A percentile compares a stretch with the other conserved stretches of the same genome.
These are phyloP conservation scores for Cryptococcus hybrid DNA, from an alignment of 1,284 basidiomycete species.

Conservation along the genomic window DNA sequence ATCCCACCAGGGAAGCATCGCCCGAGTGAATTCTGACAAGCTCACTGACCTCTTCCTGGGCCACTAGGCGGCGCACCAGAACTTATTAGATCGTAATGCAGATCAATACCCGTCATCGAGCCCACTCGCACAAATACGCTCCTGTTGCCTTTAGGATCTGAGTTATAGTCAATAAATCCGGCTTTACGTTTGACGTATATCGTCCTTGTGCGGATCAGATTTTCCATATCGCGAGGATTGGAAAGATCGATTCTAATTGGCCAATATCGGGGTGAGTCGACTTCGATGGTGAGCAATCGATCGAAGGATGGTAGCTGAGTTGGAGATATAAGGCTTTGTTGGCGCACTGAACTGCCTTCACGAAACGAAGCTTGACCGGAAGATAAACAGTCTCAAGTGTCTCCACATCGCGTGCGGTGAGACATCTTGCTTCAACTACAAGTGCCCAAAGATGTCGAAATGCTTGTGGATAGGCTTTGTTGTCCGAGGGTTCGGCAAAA, in stretches of 20 bases:
- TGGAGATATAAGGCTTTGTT: constrained; percentile 79
- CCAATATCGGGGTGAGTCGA: constrained; percentile 94
- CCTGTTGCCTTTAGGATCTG: constrained; percentile 87
- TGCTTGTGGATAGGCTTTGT: constrained; percentile 87
- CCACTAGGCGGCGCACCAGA: constrained; percentile 61
- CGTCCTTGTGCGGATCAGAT: constrained; percentile 71
- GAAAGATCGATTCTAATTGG: constrained; percentile 77
- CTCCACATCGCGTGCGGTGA: constrained; percentile 87
- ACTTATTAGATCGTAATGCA: constrained; percentile 75
- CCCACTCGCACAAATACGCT: constrained; percentile 79
- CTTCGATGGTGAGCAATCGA: constrained; percentile 70
- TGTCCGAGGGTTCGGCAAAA: constrained; percentile 77
- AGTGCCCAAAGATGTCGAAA: constrained; percentile 94
- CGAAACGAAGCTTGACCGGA: constrained; percentile 78
- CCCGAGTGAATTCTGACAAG: constrained; percentile 83
- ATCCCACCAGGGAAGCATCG: constrained; percentile 68
- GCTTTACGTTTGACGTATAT: constrained; percentile 89
- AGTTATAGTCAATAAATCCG: constrained; percentile 86
- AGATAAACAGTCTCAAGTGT: constrained; percentile 85
- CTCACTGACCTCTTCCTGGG: constrained; percentile 61
- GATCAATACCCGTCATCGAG: constrained; percentile 65
- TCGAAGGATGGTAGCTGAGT: constrained; percentile 87
- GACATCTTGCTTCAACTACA: constrained; percentile 88
- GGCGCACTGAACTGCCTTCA: constrained; percentile 56
- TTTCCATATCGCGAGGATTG: constrained; percentile 64